A percentile compares a stretch with the other conserved stretches of the same genome.
phyloP scores from a whole-genome alignment of 2,329 filamentous ascomycete genomes.

The Dactylellina cionopaga region DNA sequence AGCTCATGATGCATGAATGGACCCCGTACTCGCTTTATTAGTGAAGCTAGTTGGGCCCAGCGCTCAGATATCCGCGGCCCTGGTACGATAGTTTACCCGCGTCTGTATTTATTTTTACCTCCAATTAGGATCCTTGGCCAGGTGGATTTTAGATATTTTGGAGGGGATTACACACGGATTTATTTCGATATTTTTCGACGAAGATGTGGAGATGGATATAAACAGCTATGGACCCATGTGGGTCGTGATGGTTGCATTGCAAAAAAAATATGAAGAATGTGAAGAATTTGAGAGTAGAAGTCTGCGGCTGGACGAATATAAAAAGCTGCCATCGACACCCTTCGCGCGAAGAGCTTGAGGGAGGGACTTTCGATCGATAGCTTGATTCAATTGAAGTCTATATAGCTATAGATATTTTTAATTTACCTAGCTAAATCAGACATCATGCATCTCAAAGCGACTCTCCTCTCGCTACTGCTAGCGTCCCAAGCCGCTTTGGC shows the following conservation, averaged over 20 bases:
- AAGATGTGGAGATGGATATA: neutral
- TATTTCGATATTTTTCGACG: neutral
- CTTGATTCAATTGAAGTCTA: too few species aligned
- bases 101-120: constrained; percentile 29
- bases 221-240: neutral
- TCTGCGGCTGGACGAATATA: too few species aligned
- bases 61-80: constrained; percentile 2
- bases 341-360: too few species aligned
- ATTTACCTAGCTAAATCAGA: too few species aligned
- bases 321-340: too few species aligned
- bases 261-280: neutral
- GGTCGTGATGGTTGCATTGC: neutral
- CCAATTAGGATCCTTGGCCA: constrained; percentile 9
- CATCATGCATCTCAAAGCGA: constrained; percentile 8
- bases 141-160: neutral
- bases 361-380: too few species aligned
- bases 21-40: neutral
- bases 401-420: too few species aligned
- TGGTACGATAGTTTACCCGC: constrained; percentile 21
- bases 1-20: neutral
- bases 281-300: too few species aligned
- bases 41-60: neutral
- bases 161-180: neutral
- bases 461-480: constrained; percentile 7
- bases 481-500: neutral